A percentile compares a stretch with the other conserved stretches of the same genome.
Evolutionary conservation across 176 grass and related monocot genomes (phyloP).

Genomic region (Poa pratensis): DNA sequence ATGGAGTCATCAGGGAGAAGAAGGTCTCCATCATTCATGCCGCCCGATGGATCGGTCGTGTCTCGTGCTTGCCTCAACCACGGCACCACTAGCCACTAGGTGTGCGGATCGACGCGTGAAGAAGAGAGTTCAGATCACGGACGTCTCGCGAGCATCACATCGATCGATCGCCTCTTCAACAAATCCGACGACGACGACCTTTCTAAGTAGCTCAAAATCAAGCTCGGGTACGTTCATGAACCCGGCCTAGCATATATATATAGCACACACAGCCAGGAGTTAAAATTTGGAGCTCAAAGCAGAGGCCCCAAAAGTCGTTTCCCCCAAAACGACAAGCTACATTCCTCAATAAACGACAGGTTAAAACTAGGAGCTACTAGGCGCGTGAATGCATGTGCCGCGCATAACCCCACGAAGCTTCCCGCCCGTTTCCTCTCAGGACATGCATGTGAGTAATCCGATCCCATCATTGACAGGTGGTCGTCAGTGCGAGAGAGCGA

Average conservation of each 20-base stretch:
- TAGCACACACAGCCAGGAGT: neutral
- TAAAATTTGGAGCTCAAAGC: neutral
- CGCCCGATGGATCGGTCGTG: neutral
- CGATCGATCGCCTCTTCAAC: neutral
- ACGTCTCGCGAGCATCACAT: neutral
- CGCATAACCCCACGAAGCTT: slow-evolving; percentile 53
- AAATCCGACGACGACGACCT: slow-evolving; percentile 17
- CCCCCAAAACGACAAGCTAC: slow-evolving; percentile 32
- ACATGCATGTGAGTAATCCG: neutral
- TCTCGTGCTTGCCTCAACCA: neutral
- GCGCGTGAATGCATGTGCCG: slow-evolving; percentile 42
- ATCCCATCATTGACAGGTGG: slow-evolving; percentile 27
- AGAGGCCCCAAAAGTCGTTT: slow-evolving; percentile 18
- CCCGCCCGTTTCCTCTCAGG: slow-evolving; percentile 23
- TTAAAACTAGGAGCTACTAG: neutral
- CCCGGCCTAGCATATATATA: too few relatives aligned
- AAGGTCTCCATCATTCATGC: neutral
- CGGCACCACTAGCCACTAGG: neutral
- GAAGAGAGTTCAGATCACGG: slow-evolving; percentile 35
- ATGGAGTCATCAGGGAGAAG: neutral
- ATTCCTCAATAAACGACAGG: slow-evolving; percentile 25
- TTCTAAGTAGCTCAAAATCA: neutral
- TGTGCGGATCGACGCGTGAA: neutral
- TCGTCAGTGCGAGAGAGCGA: neutral
- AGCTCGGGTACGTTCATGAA: neutral